Evolutionary conservation across 2,329 filamentous ascomycete genomes (phyloP), one percentile per base, ranked within the genome.

Genomic region (Ciborinia camelliae): DNA sequence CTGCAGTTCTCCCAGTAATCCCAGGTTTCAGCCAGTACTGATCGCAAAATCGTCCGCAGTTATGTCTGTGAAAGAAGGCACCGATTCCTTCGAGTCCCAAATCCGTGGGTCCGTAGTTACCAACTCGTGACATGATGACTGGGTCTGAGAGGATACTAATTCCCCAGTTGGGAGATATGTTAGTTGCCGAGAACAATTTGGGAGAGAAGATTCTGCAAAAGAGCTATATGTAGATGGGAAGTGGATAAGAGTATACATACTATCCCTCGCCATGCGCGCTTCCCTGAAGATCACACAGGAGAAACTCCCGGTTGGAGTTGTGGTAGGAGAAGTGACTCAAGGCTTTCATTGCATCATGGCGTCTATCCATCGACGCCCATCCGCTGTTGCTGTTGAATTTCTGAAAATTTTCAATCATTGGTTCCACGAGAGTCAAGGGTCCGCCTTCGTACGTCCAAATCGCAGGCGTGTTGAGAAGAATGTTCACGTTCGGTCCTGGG

Each of bases 321-420:
- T 64, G 61, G 43, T 66, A 66, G 1, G 65, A 66, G 39, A 66
- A 66, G 2, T 66, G 65, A 61, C 62, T 64, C 45, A 64, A 30
- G 3, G 65, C 65, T 43, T 64, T 53, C 47, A 66, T 64, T 5
- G 35, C 65, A 23, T 66, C 65, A 43, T 54, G n/a, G n/a, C n/a
- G n/a, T n/a, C n/a, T n/a, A n/a, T 52, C 48, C 32, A 51, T 15
- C 35, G 12, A 14, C 3, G 8, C 1, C 12, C 63, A 65, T 3
- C 65, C 65, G 1, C 54, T 48, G 23, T 66, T 64, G 15, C 65
- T 66, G 26, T 66, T 66, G 26, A 66, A 66, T 14, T 66, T 66
- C 32, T 64, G 37, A 8, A 64, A 64, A 18, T 64, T 64, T 10
- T 59, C 35, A 63, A 66, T 64, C 65, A 66, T 64, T 1, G 65